Evolutionary conservation across 2,329 filamentous ascomycete species (phyloP), one percentile per base, ranked within the genome.

Genomic region (Rhinocladiella similis): DNA sequence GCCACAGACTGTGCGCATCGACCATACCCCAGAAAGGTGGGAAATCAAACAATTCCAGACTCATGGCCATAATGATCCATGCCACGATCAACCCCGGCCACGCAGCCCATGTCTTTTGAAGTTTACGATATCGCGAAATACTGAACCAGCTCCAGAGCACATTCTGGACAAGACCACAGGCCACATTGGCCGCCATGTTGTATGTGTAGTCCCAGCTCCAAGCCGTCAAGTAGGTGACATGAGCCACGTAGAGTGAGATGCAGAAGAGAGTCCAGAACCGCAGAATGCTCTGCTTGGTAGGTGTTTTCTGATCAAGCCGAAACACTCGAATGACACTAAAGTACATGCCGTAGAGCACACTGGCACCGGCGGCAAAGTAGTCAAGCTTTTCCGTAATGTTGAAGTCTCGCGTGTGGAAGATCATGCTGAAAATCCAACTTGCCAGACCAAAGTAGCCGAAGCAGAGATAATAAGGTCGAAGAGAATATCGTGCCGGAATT

Each of bases 1-100:
- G 94, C 94, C 94, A 99, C 61, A 99, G 73, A 68, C 90, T 92
- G 75, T 99, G 94, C 3, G 94, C 94, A 79, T 99, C 94, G 49
- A 99, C 74, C 72, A 88, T 85, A 6, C 90, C 89, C 71, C 83
- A 80, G 75, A 89, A 81, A 1, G 94, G 94, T 52, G 94, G 84
- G 68, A 99, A 99, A 73, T 99, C 94, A 62, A 97, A 83, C 65
- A 99, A 72, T 77, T 99, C 94, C 72, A 99, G 79, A 72, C 93
- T 93, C 94, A 99, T 99, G 35, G 90, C 91, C 70, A 93, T 77
- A 66, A 93, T 85, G 65, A 99, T 82, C 91, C 91, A 97, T 2
- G 89, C 89, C 47, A 97, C 93, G 63, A 93, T 91, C 68, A 97
- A 75, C 65, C 90, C 91, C 0, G 94, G 94, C 89, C 90, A 96